Evolutionary conservation across 192 early-diverging fungal genomes (phyloP).

Genomic region (Coemansia sp.): DNA sequence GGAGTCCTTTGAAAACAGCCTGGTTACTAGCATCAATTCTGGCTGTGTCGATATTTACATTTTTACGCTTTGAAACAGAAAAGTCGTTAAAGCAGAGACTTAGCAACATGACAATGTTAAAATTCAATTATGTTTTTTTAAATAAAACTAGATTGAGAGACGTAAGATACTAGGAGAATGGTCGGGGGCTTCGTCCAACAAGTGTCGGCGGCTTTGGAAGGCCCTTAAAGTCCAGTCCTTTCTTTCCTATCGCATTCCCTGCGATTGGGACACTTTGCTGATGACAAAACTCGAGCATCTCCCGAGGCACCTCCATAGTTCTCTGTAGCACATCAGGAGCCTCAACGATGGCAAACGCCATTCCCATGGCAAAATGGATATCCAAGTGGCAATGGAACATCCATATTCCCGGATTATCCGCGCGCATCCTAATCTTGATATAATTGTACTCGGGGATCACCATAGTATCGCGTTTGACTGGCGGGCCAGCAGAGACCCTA

Average conservation of each 20-base stretch:
- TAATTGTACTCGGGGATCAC: constrained; percentile 58
- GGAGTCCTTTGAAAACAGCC: no score
- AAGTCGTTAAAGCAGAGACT: no score
- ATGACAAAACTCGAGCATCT: constrained; percentile 58
- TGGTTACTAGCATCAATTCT: no score
- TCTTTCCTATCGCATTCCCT: constrained; percentile 78
- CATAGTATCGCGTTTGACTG: constrained; percentile 69
- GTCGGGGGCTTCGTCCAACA: neutral
- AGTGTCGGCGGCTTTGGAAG: constrained; percentile 7
- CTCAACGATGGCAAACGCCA: constrained; percentile 66
- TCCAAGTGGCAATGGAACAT: constrained; percentile 76
- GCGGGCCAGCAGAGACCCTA: constrained; percentile 13
- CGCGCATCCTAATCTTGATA: constrained; percentile 64
- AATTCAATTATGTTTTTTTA: no score
- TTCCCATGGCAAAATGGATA: constrained; percentile 62
- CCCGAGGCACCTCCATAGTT: constrained; percentile 41
- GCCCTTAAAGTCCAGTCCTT: constrained; percentile 63
- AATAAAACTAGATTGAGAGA: no score
- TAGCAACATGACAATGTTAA: no score
- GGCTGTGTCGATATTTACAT: no score
- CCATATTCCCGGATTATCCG: constrained; percentile 81
- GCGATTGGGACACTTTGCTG: constrained; percentile 49
- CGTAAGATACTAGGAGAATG: no score
- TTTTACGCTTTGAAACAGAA: no score
- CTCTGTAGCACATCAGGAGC: constrained; percentile 61